These are phyloP conservation scores for Keithomyces neogunnii DNA, from an alignment of 2,329 filamentous ascomycete genomes.

Conservation along the genomic window DNA sequence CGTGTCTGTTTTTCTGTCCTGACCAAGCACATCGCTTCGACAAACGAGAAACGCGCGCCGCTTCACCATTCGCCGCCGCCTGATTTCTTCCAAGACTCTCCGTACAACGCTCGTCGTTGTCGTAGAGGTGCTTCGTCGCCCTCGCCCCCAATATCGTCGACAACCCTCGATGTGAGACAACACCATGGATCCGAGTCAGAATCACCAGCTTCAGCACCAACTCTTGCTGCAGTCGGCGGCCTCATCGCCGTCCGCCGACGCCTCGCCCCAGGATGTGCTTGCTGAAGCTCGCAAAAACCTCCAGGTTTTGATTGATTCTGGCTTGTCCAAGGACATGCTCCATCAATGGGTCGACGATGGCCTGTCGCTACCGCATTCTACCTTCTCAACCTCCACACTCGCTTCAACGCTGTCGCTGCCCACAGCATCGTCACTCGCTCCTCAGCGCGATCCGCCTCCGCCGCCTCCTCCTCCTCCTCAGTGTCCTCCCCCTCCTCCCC, in stretches of 20 bases:
- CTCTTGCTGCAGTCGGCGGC: slow-evolving; percentile 12
- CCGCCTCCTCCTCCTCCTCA: slow-evolving; percentile 23
- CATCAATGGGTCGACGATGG: slow-evolving; percentile 32
- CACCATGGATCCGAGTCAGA: slow-evolving; percentile 24
- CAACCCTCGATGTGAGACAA: slow-evolving; percentile 18
- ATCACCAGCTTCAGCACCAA: slow-evolving; percentile 18
- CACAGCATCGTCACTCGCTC: slow-evolving; percentile 11
- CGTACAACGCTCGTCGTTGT: slow-evolving; percentile 8
- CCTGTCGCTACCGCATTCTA: slow-evolving; percentile 23
- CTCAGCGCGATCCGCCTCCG: slow-evolving; percentile 18
- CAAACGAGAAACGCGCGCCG: slow-evolving; percentile 1
- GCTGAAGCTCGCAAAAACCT: slow-evolving; percentile 37
- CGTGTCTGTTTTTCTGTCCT: slow-evolving; percentile 4
- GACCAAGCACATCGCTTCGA: slow-evolving; percentile 6
- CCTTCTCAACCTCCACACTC: slow-evolving; percentile 12
- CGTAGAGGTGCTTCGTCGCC: slow-evolving; percentile 9
- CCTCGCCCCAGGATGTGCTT: slow-evolving; percentile 34
- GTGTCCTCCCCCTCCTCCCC: slow-evolving; percentile 21
- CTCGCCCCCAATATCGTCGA: slow-evolving; percentile 10
- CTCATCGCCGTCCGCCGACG: slow-evolving; percentile 17
- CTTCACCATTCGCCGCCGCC: neutral
- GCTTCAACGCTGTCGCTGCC: slow-evolving; percentile 7
- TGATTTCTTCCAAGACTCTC: slow-evolving; percentile 2
- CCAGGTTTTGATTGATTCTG: slow-evolving; percentile 36
- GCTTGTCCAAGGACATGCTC: slow-evolving; percentile 33